Base-by-base conservation (phyloP, 306 rosid genomes). In the Begonia peltatifolia region DNA sequence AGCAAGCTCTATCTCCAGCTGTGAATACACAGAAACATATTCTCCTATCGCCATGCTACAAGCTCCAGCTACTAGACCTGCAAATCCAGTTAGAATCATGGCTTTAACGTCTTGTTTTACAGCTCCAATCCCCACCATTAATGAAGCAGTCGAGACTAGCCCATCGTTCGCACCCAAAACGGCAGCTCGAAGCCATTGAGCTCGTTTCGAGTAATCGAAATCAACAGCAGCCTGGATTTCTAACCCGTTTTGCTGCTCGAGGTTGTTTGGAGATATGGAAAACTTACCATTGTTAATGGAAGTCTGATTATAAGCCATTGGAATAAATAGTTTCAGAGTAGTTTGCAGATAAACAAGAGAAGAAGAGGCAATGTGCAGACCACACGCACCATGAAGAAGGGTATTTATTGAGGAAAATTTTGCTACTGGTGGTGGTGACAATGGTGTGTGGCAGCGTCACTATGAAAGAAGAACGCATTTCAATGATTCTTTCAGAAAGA, bases 31-130 rank as follows among this genome's bases (percentile, higher is more conserved):
- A 1, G 99, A 90, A 15, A 90, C 99, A 46, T 78, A 90, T 70
- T 90, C 99, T 0, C 99, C 95, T 5, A 90, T 90, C 9, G 99
- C 99, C 99, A 90, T 90, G 61, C 99, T 90, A 10, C 87, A 90
- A 0, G 95, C 96, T 0, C 99, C 99, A 0, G 95, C 99, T 0
- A 90, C 93, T 1, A 90, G 65, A 1, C 95, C 95, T 0, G 96
- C 95, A 12, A 90, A 86, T 12, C 99, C 99, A 0, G 88, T 54
- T 9, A 90, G 68, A 53, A 90, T 90, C 99, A 90, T 90, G 66
- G 57, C 84, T 61, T 90, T 90, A 0, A 81, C 62, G 64, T 86
- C 95, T 36, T 90, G 84, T 44, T 74, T 83, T 0, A 86, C 95
- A 0, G 99, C 99, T 50, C 99, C 99, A 0, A 90, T 80, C 9